phyloP scores from a whole-genome alignment of 495 filamentous ascomycete species.

The Hypoxylon perforatum region DNA sequence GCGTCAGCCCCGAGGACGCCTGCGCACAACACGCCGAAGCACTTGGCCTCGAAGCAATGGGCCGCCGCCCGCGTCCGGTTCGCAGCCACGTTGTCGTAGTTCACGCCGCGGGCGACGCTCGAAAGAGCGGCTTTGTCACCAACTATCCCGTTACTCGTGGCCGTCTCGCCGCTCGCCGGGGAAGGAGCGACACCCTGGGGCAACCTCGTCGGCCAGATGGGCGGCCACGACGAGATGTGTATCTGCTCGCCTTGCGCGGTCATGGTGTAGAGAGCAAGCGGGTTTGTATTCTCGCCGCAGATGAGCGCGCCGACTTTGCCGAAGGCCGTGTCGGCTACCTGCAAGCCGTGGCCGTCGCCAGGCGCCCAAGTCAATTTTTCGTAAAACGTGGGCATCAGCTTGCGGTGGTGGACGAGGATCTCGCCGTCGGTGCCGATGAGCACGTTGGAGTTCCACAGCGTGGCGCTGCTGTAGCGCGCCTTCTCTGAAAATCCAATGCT shows the following conservation, averaged over 20 bases:
- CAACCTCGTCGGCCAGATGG: constrained; percentile 47
- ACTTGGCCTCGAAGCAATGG: constrained; percentile 61
- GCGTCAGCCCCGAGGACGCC: constrained; percentile 45
- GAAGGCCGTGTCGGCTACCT: constrained; percentile 37
- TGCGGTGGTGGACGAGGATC: constrained; percentile 51
- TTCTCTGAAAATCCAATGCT: constrained; percentile 52
- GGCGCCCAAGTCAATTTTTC: constrained; percentile 53
- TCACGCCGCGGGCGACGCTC: constrained; percentile 21
- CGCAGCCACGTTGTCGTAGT: constrained; percentile 56
- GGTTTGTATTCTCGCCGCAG: constrained; percentile 57
- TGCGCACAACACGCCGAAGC: constrained; percentile 54
- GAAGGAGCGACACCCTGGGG: constrained; percentile 31
- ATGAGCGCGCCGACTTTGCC: constrained; percentile 49
- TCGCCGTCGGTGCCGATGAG: constrained; percentile 46
- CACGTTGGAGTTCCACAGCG: constrained; percentile 52
- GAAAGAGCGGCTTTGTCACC: constrained; percentile 1
- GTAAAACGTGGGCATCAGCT: constrained; percentile 53
- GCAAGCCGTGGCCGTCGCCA: constrained; percentile 50
- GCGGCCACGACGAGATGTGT: constrained; percentile 52
- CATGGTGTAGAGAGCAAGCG: constrained; percentile 45
- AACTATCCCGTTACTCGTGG: not conserved
- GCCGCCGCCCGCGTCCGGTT: constrained; percentile 53
- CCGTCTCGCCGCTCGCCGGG: constrained; percentile 26
- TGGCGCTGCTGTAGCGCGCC: constrained; percentile 44
- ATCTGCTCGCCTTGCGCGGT: constrained; percentile 44